Evolutionary conservation across 1,284 basidiomycete genomes (phyloP).

Genomic region (Austroboletus niveus): DNA sequence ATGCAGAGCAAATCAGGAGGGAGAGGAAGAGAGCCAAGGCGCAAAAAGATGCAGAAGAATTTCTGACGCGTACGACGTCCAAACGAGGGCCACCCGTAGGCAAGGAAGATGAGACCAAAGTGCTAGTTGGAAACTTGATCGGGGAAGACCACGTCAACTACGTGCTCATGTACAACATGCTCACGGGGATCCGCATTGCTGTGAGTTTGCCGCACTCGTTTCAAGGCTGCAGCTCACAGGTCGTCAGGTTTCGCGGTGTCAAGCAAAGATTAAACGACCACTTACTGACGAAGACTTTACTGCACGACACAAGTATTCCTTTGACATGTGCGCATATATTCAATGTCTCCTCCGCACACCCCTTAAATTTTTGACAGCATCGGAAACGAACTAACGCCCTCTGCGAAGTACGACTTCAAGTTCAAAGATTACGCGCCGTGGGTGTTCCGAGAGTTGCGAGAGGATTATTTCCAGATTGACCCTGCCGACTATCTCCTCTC

Average conservation of each 20-base stretch:
- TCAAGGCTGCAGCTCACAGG: slow-evolving; percentile 20
- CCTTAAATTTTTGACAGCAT: slow-evolving; percentile 49
- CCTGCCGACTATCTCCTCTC: slow-evolving; percentile 97
- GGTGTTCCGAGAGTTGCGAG: slow-evolving; percentile 94
- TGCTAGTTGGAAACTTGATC: slow-evolving; percentile 92
- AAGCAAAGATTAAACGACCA: slow-evolving; percentile 88
- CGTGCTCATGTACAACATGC: slow-evolving; percentile 99
- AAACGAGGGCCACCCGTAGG: slow-evolving; percentile 16
- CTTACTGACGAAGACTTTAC: slow-evolving; percentile 86
- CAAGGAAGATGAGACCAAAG: slow-evolving; percentile 48
- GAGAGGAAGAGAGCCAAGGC: slow-evolving; percentile 76
- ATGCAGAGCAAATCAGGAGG: slow-evolving; percentile 79
- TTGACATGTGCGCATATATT: slow-evolving; percentile 78
- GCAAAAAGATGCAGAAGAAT: slow-evolving; percentile 46
- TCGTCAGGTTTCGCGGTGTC: slow-evolving; percentile 87
- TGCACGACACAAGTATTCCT: slow-evolving; percentile 93
- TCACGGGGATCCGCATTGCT: slow-evolving; percentile 95
- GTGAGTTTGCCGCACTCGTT: slow-evolving; percentile 45
- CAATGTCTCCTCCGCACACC: neutral
- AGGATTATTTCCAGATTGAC: slow-evolving; percentile 93
- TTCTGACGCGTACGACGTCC: slow-evolving; percentile 39
- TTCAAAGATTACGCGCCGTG: slow-evolving; percentile 99
- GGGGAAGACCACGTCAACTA: slow-evolving; percentile 98
- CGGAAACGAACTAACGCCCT: slow-evolving; percentile 96
- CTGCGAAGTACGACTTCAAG: slow-evolving; percentile 96